Evolutionary conservation across 2,329 filamentous ascomycete genomes (phyloP).

Genomic region (Chaetothyriales sp.): DNA sequence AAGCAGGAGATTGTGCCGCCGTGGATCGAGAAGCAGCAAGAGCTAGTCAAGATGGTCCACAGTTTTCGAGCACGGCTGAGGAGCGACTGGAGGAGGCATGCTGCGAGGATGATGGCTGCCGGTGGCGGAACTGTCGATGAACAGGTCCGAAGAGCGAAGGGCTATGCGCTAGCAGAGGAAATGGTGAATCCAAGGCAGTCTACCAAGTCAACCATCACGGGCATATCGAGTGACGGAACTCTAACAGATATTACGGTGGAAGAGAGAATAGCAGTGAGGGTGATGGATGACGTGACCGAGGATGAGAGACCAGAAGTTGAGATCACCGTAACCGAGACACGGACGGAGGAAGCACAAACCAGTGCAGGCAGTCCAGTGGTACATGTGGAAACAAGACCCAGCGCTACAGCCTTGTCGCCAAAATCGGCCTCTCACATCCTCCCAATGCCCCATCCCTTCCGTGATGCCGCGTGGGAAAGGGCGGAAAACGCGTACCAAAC

Average conservation of each 20-base stretch:
- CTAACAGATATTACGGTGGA: constrained; percentile 28
- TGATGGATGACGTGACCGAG: neutral
- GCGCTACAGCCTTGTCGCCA: neutral
- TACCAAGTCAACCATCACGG: constrained; percentile 32
- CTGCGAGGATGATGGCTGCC: constrained; percentile 62
- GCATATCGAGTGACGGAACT: constrained; percentile 32
- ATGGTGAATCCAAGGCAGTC: constrained; percentile 24
- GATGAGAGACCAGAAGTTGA: neutral
- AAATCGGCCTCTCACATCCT: constrained; percentile 15
- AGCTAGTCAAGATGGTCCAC: constrained; percentile 55
- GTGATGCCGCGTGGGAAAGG: constrained; percentile 62
- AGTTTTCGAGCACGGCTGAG: constrained; percentile 63
- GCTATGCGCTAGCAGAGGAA: constrained; percentile 62
- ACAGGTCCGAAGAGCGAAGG: constrained; percentile 58
- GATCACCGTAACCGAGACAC: neutral
- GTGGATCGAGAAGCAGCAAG: constrained; percentile 98
- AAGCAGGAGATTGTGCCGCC: constrained; percentile 89
- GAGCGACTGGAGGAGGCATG: constrained; percentile 73
- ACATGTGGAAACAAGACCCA: neutral
- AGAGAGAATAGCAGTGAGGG: constrained; percentile 19
- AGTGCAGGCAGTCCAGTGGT: neutral
- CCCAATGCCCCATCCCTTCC: constrained; percentile 49
- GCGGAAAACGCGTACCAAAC: constrained; percentile 62
- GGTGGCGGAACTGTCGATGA: constrained; percentile 59
- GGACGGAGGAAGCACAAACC: neutral